Base-by-base conservation (phyloP, 768 basidiomycete genomes). In the Xerocomellus chrysenteron region DNA sequence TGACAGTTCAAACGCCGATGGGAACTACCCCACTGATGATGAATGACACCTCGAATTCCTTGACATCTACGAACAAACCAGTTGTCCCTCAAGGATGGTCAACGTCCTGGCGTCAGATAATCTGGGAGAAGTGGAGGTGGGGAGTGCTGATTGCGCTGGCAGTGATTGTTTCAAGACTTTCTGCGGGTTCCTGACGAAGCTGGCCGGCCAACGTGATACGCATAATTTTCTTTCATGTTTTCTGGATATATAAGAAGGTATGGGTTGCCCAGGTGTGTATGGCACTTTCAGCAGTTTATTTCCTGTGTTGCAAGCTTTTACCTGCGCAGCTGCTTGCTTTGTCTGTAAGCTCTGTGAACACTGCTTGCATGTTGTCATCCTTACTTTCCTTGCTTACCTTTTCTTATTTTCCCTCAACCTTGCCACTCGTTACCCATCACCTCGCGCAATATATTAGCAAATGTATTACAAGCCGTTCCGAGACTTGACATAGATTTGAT, bases 101-200 rank as follows among this genome's bases (percentile, higher is more conserved):
- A n/a, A 73, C 80, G 4, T 77, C 80, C 3, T 85, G 85, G 82
- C 80, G 86, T 47, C 79, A 82, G 57, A 70, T 91, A 33, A 66
- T 92, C 11, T 88, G 83, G 82, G 88, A 92, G 68, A 91, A 91
- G 67, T 93, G 90, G 90, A 78, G 88, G 57, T 88, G 89, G 83
- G 91, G 90, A 21, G 79, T 87, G 16, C 68, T 93, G 57, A 86
- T 92, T 54, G 87, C 84, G 7, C 71, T 93, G 45, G 90, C 90
- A 1, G 84, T 92, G 21, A 72, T 92, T 49, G 83, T 93, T 12
- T 91, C 90, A 33, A 80, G 88, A 60, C 78, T 92, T 60, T 88
- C 89, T 28, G 82, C 87, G 30, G 75, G 73, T 57, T 64, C 70
- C 52, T 74, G 62, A 70, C 44, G 45, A 41, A 28, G 47, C 13